These are phyloP conservation scores for Brassica hybrid DNA, from an alignment of 441 rosid genomes.

Conservation along the genomic window DNA sequence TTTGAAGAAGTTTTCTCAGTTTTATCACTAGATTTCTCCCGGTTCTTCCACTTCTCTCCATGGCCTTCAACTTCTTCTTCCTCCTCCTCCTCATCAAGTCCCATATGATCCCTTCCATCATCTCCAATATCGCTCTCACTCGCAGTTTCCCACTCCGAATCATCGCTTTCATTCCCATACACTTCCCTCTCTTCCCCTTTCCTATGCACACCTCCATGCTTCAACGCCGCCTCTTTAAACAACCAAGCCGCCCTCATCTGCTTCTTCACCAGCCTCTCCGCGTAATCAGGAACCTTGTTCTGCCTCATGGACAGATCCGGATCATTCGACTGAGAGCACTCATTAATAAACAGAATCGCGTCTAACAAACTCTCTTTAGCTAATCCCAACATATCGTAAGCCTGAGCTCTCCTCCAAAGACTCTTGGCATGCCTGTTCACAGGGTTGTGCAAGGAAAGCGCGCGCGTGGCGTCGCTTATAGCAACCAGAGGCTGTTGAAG, in stretches of 20 bases:
- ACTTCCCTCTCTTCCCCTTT: conserved; percentile 69
- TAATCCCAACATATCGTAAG: conserved; percentile 90
- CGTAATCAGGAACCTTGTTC: conserved; percentile 97
- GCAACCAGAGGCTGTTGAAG: conserved; percentile 90
- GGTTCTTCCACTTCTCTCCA: conserved; percentile 64
- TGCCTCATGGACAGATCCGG: conserved; percentile 89
- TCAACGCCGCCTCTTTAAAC: conserved; percentile 88
- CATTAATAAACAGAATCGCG: conserved; percentile 93
- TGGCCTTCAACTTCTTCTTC: conserved; percentile 41
- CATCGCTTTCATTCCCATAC: conserved; percentile 79
- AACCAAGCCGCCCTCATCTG: conserved; percentile 99
- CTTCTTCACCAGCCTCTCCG: conserved; percentile 93
- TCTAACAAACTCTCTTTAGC: conserved; percentile 96
- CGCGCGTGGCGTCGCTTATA: conserved; percentile 87
- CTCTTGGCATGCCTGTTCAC: conserved; percentile 93
- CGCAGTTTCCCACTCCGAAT: conserved; percentile 97
- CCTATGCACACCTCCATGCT: conserved; percentile 86
- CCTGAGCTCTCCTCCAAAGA: conserved; percentile 99
- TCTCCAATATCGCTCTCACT: conserved; percentile 92
- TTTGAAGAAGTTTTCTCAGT: conserved; percentile 60
- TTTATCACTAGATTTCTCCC: conserved; percentile 67
- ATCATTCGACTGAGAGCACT: conserved; percentile 94
- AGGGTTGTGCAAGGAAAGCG: conserved; percentile 86
- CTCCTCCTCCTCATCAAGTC: conserved; percentile 57
- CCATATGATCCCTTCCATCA: conserved; percentile 79